Conservation (phyloP, 345 rosid genomes). For the Lepidium aucheri region DNA sequence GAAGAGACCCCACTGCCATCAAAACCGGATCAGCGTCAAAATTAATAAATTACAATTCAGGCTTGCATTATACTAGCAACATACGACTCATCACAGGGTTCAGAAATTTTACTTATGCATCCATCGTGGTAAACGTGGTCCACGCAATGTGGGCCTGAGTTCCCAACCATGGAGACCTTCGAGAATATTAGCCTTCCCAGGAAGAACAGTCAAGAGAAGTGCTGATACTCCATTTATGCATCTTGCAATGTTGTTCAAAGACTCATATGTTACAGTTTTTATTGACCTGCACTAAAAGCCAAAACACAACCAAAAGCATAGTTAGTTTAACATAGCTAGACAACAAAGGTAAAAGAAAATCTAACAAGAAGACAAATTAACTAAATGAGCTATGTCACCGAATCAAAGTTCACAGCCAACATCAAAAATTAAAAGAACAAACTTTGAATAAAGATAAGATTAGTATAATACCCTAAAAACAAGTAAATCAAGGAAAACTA, state of each 20-base stretch:
- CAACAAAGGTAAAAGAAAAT: neutral
- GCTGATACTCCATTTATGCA: slow-evolving; percentile 83
- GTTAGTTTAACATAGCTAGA: neutral
- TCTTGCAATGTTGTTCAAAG: slow-evolving; percentile 71
- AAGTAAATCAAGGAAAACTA: neutral
- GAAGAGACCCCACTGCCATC: slow-evolving; percentile 82
- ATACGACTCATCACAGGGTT: neutral
- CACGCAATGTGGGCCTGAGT: slow-evolving; percentile 82
- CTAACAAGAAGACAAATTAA: neutral
- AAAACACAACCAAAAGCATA: slow-evolving; percentile 11
- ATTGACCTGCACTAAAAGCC: slow-evolving; percentile 69
- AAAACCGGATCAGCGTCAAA: neutral
- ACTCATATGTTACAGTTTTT: slow-evolving; percentile 83
- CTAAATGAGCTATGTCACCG: neutral
- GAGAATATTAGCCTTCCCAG: slow-evolving; percentile 68
- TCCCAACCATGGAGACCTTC: slow-evolving; percentile 99
- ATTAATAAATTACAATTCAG: neutral
- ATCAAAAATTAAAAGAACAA: neutral
- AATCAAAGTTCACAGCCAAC: neutral
- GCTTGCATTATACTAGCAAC: neutral
- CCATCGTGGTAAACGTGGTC: slow-evolving; percentile 92
- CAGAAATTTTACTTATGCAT: slow-evolving; percentile 66
- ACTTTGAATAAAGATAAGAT: neutral
- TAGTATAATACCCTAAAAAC: neutral
- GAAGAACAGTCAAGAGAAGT: slow-evolving; percentile 58